Evolutionary conservation across 177 flowering plant genomes (phyloP).

Genomic region (Vitis hybrid): DNA sequence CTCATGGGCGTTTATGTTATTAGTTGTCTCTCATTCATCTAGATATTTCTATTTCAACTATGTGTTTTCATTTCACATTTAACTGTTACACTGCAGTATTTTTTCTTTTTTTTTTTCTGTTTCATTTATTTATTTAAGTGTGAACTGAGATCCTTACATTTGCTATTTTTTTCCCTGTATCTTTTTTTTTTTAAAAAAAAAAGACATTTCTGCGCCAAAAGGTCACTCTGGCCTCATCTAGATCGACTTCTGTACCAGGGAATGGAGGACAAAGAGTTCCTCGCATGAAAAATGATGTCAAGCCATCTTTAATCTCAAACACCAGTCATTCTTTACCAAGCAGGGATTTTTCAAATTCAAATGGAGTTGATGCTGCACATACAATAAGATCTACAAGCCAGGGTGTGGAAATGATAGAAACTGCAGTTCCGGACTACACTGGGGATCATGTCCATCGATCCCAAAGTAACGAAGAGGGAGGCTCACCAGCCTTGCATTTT

Average conservation of each 20-base stretch:
- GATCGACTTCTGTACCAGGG: slow-evolving; percentile 9
- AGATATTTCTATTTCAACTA: too few relatives aligned
- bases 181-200: not conserved
- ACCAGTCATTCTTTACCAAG: slow-evolving; percentile 8
- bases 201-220: slow-evolving; percentile 94
- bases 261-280: slow-evolving; percentile 25
- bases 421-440: not conserved
- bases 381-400: not conserved
- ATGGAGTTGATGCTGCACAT: slow-evolving; percentile 1
- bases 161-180: not conserved
- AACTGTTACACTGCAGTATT: too few relatives aligned
- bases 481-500: not conserved
- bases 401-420: slow-evolving; percentile 8
- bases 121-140: not conserved
- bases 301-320: slow-evolving; percentile 9
- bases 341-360: slow-evolving; percentile 2
- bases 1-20: too few relatives aligned
- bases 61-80: too few relatives aligned
- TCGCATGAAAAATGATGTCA: slow-evolving; percentile 26
- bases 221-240: slow-evolving; percentile 60
- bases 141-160: not conserved
- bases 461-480: not conserved
- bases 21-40: too few relatives aligned
- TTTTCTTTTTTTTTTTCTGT: too few relatives aligned
- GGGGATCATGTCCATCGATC: not conserved